These are phyloP conservation scores for Coprinopsis sp. DNA, from an alignment of 768 basidiomycete genomes.

Conservation along the genomic window DNA sequence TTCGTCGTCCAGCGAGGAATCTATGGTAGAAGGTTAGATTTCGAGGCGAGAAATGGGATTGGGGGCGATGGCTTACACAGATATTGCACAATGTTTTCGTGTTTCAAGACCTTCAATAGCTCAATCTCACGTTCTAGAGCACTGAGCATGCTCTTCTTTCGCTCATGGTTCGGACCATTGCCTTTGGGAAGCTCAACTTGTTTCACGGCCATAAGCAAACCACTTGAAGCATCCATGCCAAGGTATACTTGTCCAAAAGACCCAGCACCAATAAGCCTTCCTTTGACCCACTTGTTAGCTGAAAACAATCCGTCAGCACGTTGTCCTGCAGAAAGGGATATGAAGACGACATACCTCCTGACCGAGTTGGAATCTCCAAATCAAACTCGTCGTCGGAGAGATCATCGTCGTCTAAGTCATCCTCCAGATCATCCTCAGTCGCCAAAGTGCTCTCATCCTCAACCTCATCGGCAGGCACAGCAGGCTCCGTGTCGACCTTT, in stretches of 20 bases:
- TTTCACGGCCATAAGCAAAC: slow-evolving; percentile 94
- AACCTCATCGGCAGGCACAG: slow-evolving; percentile 30
- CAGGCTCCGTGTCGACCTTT: slow-evolving; percentile 47
- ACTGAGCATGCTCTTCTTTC: slow-evolving; percentile 89
- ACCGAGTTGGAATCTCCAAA: slow-evolving; percentile 26
- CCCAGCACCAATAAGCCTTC: slow-evolving; percentile 90
- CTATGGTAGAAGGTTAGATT: slow-evolving; percentile 35
- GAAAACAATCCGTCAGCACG: slow-evolving; percentile 15
- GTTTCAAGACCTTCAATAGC: slow-evolving; percentile 85
- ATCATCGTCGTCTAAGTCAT: slow-evolving; percentile 37
- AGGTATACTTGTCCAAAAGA: slow-evolving; percentile 95
- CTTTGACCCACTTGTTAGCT: slow-evolving; percentile 96
- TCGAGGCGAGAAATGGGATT: not conserved
- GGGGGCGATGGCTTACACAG: slow-evolving; percentile 64
- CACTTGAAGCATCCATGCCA: slow-evolving; percentile 89
- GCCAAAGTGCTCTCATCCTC: slow-evolving; percentile 42
- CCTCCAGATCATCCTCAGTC: slow-evolving; percentile 38
- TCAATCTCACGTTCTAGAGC: slow-evolving; percentile 93
- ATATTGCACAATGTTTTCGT: slow-evolving; percentile 97
- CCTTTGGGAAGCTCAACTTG: slow-evolving; percentile 91
- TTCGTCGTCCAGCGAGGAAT: slow-evolving; percentile 89
- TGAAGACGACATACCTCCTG: slow-evolving; percentile 17
- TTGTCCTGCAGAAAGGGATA: not conserved
- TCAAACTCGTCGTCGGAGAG: slow-evolving; percentile 42
- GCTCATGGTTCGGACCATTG: slow-evolving; percentile 81